Evolutionary conservation across 352 stramenopile species (phyloP), one percentile per base, ranked within the genome.

Genomic region (Pythium pyrilobum): DNA sequence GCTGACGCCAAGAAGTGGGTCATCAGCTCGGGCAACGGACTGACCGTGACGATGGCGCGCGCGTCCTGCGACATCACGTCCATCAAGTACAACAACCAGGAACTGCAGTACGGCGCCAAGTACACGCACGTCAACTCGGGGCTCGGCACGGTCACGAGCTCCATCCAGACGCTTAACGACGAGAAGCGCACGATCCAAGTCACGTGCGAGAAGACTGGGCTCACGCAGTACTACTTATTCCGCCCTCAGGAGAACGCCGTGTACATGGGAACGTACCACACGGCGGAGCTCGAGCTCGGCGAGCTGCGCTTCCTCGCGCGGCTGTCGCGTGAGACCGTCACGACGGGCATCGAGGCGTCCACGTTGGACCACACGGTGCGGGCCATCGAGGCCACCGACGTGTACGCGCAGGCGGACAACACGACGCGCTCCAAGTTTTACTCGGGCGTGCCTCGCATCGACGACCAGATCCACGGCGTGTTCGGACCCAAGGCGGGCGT

Each of bases 241-340:
- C 69, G 72, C 12, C 69, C 70, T 1, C 68, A 74, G 34, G 72
- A 83, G 53, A 83, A 76, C 31, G 53, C 56, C 25, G 51, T 83
- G 33, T 83, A 83, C 62, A 80, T 83, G 70, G 72, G 69, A 24
- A 83, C 69, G 9, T 69, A 80, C 67, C 67, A 79, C 58, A 64
- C 53, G 16, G 52, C 45, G 7, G 59, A 66, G 25, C 55, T 71
- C 0, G 47, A 59, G 33, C 57, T 82, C 0, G 54, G 62, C 4
- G 72, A 82, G 47, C 54, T 82, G 5, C 72, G 72, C 25, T 80
- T 82, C 60, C 49, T 82, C 0, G 69, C 67, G 27, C 72, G 72
- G 12, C 40, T 81, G 2, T 62, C 71, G 40, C 41, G 52, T 1
- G 62, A 56, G 42, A 72, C 61, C 0, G 66, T 81, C 6, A 42